Evolutionary conservation across 352 stramenopile genomes (phyloP).

Genomic region (Peronosclerospora sorghi): DNA sequence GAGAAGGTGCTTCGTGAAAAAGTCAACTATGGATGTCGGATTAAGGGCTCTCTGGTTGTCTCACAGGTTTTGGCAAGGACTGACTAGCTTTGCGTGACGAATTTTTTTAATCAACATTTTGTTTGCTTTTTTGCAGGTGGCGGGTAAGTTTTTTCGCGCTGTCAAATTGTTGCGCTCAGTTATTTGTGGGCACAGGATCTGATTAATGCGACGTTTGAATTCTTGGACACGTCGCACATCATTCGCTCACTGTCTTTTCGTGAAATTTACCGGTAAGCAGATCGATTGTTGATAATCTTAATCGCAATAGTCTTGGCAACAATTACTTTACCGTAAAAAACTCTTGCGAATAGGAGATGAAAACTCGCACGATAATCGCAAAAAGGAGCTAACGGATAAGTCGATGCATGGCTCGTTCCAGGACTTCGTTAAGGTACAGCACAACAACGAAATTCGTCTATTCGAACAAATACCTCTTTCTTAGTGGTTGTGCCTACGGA

Average conservation of each 20-base stretch:
- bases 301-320: not conserved
- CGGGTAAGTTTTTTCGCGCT: conserved; percentile 67
- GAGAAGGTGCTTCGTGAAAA: conserved; percentile 66
- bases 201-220: conserved; percentile 55
- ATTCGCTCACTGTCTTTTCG: conserved; percentile 60
- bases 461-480: not conserved
- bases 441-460: not conserved
- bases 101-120: not conserved
- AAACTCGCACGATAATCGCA: conserved; percentile 59
- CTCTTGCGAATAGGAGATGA: conserved; percentile 51
- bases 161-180: conserved; percentile 75
- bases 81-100: not conserved
- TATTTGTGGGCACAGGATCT: conserved; percentile 59
- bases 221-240: conserved; percentile 70
- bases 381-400: conserved; percentile 39
- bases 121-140: conserved; percentile 30
- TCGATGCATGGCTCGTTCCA: conserved; percentile 57
- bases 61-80: conserved; percentile 40
- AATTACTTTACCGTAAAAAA: not conserved
- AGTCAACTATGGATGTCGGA: conserved; percentile 66
- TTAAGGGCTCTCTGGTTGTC: conserved; percentile 60
- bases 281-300: not conserved
- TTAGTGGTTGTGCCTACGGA: conserved; percentile 90
- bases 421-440: conserved; percentile 71
- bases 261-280: conserved; percentile 48